Conservation (phyloP, 1,139 yeast species). For the Taiozyma sp. region DNA sequence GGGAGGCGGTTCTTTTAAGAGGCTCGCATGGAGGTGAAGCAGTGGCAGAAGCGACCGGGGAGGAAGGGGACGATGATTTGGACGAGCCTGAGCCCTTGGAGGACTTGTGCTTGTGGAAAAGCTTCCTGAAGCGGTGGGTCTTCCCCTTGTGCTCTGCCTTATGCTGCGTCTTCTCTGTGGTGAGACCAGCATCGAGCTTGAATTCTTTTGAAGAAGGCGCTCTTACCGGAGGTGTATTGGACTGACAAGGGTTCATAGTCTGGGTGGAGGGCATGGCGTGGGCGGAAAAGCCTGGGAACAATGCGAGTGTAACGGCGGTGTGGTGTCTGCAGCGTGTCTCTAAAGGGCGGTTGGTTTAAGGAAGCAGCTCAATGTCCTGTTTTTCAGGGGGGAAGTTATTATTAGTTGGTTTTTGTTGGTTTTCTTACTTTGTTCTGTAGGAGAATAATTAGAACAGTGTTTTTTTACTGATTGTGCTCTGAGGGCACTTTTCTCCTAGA, state of each 20-base stretch:
- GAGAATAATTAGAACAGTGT: background rate
- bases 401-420: background rate
- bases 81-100: background rate
- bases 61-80: background rate
- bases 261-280: background rate
- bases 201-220: background rate
- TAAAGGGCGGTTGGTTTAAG: background rate
- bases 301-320: background rate
- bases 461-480: background rate
- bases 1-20: slow-evolving; percentile 1
- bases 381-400: background rate
- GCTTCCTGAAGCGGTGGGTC: background rate
- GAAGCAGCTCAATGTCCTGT: background rate
- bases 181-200: background rate
- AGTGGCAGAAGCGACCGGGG: background rate
- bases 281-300: background rate
- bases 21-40: background rate
- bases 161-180: background rate
- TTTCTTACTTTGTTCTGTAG: background rate
- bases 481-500: background rate
- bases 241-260: background rate
- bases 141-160: background rate
- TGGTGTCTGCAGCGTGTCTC: background rate
- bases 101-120: background rate
- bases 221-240: background rate